These are phyloP conservation scores for Schizonepeta tenuifolia DNA, from an alignment of 257 asterid genomes.

Conservation along the genomic window DNA sequence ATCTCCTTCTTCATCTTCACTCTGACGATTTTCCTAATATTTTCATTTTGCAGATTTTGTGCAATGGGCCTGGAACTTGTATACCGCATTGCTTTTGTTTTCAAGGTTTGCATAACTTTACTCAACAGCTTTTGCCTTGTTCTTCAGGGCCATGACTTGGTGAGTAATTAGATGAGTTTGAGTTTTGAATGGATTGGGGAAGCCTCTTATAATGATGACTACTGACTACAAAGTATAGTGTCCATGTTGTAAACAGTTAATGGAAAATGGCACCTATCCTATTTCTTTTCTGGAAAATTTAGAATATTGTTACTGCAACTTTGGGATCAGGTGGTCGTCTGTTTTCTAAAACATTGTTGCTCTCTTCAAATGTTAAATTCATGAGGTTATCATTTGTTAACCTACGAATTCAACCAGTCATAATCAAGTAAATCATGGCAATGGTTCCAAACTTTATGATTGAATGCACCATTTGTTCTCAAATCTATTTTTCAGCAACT, in stretches of 20 bases:
- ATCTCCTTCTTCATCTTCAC: too few species aligned
- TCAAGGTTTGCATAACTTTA: slow-evolving; percentile 63
- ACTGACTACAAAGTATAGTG: not conserved
- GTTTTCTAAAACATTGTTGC: slow-evolving; percentile 23
- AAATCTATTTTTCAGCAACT: too few species aligned
- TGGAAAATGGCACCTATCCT: not conserved
- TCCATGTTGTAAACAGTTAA: not conserved
- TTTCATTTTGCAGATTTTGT: slow-evolving; percentile 59
- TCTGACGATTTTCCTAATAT: too few species aligned
- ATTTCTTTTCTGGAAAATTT: slow-evolving; percentile 15
- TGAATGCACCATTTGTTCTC: too few species aligned
- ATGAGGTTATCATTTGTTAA: not conserved
- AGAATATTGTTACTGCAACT: slow-evolving; percentile 21
- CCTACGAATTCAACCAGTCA: too few species aligned
- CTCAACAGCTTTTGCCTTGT: not conserved
- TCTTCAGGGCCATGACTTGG: slow-evolving; percentile 26
- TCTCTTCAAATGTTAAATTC: not conserved
- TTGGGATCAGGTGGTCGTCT: slow-evolving; percentile 85
- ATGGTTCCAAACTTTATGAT: too few species aligned
- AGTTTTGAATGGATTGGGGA: not conserved
- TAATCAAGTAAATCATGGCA: too few species aligned
- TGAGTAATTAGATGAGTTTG: slow-evolving; percentile 1
- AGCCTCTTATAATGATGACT: not conserved
- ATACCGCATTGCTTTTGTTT: slow-evolving; percentile 74
- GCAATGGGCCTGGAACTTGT: slow-evolving; percentile 98